Evolutionary conservation across 2,329 filamentous ascomycete species (phyloP).

Genomic region (Xylariales sp.): DNA sequence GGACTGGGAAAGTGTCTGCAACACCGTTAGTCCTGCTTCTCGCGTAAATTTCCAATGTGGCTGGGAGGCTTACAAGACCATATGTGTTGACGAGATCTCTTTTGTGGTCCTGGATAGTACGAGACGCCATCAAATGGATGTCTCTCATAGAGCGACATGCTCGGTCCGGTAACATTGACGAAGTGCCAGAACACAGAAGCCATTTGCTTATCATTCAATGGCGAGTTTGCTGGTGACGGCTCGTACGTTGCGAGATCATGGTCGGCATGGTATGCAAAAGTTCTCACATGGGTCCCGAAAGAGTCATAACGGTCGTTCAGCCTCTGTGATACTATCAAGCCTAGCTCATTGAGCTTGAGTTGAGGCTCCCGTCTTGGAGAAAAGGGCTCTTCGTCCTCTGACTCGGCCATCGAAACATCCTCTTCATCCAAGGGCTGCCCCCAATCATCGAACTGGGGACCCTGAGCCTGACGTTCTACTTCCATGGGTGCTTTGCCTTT

Average conservation of each 20-base stretch:
- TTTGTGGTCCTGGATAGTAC: slow-evolving; percentile 56
- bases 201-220: slow-evolving; percentile 74
- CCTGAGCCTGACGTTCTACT: too few relatives aligned
- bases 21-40: neutral
- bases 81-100: slow-evolving; percentile 59
- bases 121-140: slow-evolving; percentile 69
- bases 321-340: slow-evolving; percentile 32
- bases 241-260: slow-evolving; percentile 60
- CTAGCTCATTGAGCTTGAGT: slow-evolving; percentile 34
- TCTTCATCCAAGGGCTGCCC: too few relatives aligned
- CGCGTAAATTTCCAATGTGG: too few relatives aligned
- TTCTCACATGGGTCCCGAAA: slow-evolving; percentile 41
- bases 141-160: slow-evolving; percentile 82
- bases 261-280: slow-evolving; percentile 44
- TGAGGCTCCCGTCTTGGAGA: slow-evolving; percentile 31
- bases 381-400: slow-evolving; percentile 51
- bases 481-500: too few relatives aligned
- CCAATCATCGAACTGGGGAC: slow-evolving; percentile 27
- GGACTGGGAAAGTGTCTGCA: slow-evolving; percentile 73
- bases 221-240: slow-evolving; percentile 61
- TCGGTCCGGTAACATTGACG: slow-evolving; percentile 80
- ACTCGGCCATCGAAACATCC: slow-evolving; percentile 57
- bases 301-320: slow-evolving; percentile 32
- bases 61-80: slow-evolving; percentile 43
- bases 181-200: slow-evolving; percentile 88